Evolutionary conservation across 176 grass and related monocot genomes (phyloP), one percentile per base, ranked within the genome.

Genomic region (Cenchrus purpureus): DNA sequence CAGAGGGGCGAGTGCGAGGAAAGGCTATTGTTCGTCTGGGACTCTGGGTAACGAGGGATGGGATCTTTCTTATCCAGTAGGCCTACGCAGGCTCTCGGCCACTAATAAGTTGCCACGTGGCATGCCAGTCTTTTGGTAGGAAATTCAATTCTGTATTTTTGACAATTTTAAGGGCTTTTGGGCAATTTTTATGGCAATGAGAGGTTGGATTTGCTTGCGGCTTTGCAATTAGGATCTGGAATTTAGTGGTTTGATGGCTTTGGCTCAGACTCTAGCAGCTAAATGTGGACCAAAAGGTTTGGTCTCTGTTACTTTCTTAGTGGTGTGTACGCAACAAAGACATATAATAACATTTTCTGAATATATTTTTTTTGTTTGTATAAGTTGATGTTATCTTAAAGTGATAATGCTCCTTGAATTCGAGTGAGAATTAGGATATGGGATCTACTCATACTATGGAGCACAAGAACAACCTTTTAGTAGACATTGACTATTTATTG

Each of bases 51-150:
- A 14, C 50, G 63, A 71, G 61, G 72, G 82, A 67, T 72, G 84
- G 8, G 68, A 71, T 86, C 86, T 89, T 87, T 79, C 86, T 94
- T 92, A 94, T 90, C 72, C 91, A 75, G 81, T 50, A 74, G 67
- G 37, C 54, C 32, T 12, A 69, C 52, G 52, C 32, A 83, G 74
- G 60, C 45, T 79, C 80, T 37, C 32, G 51, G 34, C 85, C 79
- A 86, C 59, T 87, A 45, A 20, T 11, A 78, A 50, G 4, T 64
- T 53, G 65, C 71, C 91, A 91, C 82, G 85, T 89, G 82, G 70
- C 42, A 68, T 44, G 11, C 12, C 32, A 63, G 46, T 76, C 63
- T 80, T 87, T 80, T 56, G 44, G 48, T 80, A 20, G 44, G 75
- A 56, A 52, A 83, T 74, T 71, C n/a, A 43, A 50, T 40, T 63